Evolutionary conservation across 345 rosid genomes (phyloP), one percentile per base, ranked within the genome.

Genomic region (Lepidium sativum): DNA sequence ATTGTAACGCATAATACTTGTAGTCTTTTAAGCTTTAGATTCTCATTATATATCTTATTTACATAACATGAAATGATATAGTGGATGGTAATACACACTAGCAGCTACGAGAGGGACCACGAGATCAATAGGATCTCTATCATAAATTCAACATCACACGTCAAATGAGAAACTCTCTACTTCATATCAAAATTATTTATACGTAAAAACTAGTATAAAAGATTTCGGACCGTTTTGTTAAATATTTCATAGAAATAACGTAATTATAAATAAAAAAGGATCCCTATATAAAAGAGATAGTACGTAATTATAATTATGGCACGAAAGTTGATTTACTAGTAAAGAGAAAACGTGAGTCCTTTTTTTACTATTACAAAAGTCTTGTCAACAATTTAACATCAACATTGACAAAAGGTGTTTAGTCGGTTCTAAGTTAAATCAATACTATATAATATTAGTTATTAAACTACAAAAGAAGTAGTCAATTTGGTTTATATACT

Each of bases 101-200:
- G 31, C 34, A 27, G 31, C 34, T 37, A 51, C 43, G 52, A 29
- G 14, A 71, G 47, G 70, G 75, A 55, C 75, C 75, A 56, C 70
- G 53, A 56, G 44, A 70, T 63, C 42, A 54, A 37, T 29, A 62
- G 35, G 49, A 49, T 64, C 53, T 31, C 53, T 55, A 56, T 55
- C 47, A 56, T 49, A 39, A 48, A 55, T 71, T 56, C 64, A 55
- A 63, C 70, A 63, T 63, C 70, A 39, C 70, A 47, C 75, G 45
- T 54, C 70, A 71, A 71, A 40, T 48, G 75, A 45, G 65, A 63
- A 54, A 29, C 70, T 48, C 18, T 62, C 52, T 60, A 55, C 59
- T 54, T 56, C 59, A 20, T 0, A 27, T 27, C 7, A 27, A 6
- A 27, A 25, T 25, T 25, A 4, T 4, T 25, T 4, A n/a, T 25